phyloP scores from a whole-genome alignment of 495 filamentous ascomycete genomes.

The Aspergillus panamensis region DNA sequence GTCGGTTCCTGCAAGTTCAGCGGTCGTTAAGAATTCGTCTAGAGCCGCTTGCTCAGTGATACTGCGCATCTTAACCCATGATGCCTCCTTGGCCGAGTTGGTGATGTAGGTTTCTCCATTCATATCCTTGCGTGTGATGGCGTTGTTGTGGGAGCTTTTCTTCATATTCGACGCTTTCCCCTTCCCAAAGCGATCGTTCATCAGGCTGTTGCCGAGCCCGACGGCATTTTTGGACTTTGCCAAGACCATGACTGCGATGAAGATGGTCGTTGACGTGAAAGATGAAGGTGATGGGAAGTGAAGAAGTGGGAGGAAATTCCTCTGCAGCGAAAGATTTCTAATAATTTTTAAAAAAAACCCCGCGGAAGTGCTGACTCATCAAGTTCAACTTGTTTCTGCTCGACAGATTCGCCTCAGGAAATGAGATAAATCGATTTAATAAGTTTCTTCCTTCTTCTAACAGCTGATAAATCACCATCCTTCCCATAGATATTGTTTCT shows the following conservation, averaged over 20 bases:
- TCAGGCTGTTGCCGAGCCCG: conserved; percentile 86
- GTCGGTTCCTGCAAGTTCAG: conserved; percentile 93
- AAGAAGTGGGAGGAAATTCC: conserved; percentile 18
- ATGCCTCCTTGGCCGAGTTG: conserved; percentile 44
- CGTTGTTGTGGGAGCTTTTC: conserved; percentile 62
- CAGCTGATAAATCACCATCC: too few relatives aligned
- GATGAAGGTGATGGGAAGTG: conserved; percentile 14
- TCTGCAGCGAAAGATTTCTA: conserved; percentile 22
- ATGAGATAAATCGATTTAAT: too few relatives aligned
- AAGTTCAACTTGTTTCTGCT: conserved; percentile 2
- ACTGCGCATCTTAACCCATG: conserved; percentile 85
- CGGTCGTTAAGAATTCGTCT: conserved; percentile 81
- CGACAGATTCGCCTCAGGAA: not conserved
- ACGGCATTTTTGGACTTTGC: conserved; percentile 94
- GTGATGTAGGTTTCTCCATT: conserved; percentile 49
- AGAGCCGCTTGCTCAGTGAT: conserved; percentile 96
- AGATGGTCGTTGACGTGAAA: conserved; percentile 8
- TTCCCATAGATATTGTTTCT: too few relatives aligned
- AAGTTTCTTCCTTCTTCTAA: too few relatives aligned
- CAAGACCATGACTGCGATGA: conserved; percentile 68
- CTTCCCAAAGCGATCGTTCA: conserved; percentile 91
- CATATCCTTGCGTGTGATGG: conserved; percentile 41
- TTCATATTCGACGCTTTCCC: conserved; percentile 73
- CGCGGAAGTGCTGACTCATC: conserved; percentile 26
- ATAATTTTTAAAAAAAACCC: conserved; percentile 32